Evolutionary conservation across 2,329 filamentous ascomycete genomes (phyloP), one percentile per base, ranked within the genome.

Genomic region (Lecanicillium sp.): DNA sequence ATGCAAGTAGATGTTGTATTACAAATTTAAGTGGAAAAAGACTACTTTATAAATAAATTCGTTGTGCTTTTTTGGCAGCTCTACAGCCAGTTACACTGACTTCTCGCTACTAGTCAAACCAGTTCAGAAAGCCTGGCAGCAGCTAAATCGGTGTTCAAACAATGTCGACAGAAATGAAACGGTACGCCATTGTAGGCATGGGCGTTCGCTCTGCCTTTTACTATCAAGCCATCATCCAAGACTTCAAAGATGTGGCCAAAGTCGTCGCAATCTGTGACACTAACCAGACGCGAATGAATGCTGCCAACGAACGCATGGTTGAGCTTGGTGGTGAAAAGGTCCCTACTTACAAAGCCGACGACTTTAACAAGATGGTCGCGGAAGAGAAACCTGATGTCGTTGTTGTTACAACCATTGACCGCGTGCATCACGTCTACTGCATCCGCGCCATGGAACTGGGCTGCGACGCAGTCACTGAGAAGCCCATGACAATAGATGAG

Each of bases 401-500:
- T 12, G 68, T 71, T 33, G 59, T 70, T 17, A 70, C 67, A 3
- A 70, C 67, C 0, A 70, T 70, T 43, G 67, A 71, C 49, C 57
- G 63, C 11, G 63, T 61, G 8, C 67, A 70, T 50, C 60, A 69
- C 42, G 56, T 54, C 4, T 70, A 71, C 48, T 67, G 67, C 20
- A 59, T 68, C 16, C 58, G 63, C 6, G 65, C 67, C 0, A 55
- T 70, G 42, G 66, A 70, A 31, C 52, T 69, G 4, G 68, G 67
- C 7, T 69, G 66, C 44, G 60, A 69, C 43, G 67, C 67, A 3
- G 60, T 71, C 14, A 70, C 64, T 0, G 68, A 72, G 46, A 72
- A 72, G 47, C 68, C 68, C 2, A 71, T 71, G 67, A 71, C 68
- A 2, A 68, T 71, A 36, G 67, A 71, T 40, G 62, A 57, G 16